phyloP scores from a whole-genome alignment of 139 green algal species.

The Protoeuglena noctilucae region DNA sequence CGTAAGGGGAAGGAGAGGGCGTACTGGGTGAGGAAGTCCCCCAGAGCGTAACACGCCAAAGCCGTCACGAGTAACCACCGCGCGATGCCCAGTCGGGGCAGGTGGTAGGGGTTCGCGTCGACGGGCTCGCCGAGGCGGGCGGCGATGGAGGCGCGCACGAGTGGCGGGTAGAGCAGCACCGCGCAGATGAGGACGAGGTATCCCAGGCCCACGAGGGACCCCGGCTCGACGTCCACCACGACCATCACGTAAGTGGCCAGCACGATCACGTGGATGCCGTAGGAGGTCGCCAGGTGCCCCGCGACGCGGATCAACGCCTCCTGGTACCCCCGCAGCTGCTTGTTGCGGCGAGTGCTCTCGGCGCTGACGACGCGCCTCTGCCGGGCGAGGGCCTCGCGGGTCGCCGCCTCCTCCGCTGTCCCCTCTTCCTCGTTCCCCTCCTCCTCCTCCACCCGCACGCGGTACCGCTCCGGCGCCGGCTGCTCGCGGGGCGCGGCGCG shows the following conservation, averaged over 20 bases:
- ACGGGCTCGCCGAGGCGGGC: no score
- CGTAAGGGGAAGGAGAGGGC: no score
- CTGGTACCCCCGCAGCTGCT: neutral
- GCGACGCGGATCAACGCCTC: neutral
- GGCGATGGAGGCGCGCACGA: no score
- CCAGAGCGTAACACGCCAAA: no score
- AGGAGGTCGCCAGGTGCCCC: conserved; percentile 7
- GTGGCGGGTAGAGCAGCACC: conserved; percentile 8
- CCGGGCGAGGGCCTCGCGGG: no score
- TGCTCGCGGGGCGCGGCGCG: conserved; percentile 15
- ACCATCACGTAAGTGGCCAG: conserved; percentile 19
- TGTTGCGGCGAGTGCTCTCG: no score
- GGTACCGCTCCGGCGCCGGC: conserved; percentile 1
- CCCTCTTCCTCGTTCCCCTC: no score
- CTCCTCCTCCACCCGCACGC: conserved; percentile 6
- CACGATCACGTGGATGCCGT: conserved; percentile 9
- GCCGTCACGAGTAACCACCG: no score
- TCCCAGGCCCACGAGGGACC: conserved; percentile 15
- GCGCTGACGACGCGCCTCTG: no score
- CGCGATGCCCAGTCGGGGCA: no score
- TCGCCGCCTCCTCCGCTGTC: neutral
- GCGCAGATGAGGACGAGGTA: conserved; percentile 15
- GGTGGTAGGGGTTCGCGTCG: no score
- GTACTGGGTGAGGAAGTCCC: no score
- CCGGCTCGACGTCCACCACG: conserved; percentile 9